Evolutionary conservation across 1,284 basidiomycete genomes (phyloP), one percentile per base, ranked within the genome.

Genomic region (Trichosporon sp.): DNA sequence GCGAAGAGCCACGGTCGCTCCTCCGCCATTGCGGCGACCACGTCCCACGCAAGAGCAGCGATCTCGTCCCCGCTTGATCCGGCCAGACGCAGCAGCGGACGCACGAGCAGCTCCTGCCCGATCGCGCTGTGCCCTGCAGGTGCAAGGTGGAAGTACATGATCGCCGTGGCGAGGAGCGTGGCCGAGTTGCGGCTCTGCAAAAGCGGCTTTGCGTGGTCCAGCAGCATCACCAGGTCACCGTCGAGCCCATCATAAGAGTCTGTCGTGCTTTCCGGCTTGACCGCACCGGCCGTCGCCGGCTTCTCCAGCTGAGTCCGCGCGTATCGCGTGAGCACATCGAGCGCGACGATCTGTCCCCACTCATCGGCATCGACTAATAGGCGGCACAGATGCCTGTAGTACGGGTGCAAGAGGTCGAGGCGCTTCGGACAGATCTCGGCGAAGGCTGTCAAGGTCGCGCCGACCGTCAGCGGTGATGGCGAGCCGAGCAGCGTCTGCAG

Each of bases 311-410:
- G 94, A 0, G 85, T 85, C 58, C 93, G 83, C 0, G 88, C 89
- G 76, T 99, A 99, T 65, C 89, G 84, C 56, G 88, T 81, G 33
- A 63, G 37, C 27, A 97, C 84, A 37, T 89, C 86, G 61, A 96
- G 82, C 8, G 94, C 81, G 49, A 89, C 86, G 4, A 90, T 85
- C 78, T 98, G 96, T 0, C 92, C 92, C 95, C 95, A 99, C 76
- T 96, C 94, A 73, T 99, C 95, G 16, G 90, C 89, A 72, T 99
- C 95, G 32, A 91, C 85, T 1, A 99, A 82, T 14, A 91, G 84
- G 54, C 86, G 85, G 74, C 93, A 97, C 56, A 95, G 83, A 52
- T 90, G 87, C 29, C 95, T 85, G 73, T 91, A 99, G 73, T 95
- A 90, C 25, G 85, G 85, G 75, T 99, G 96, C 0, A 99, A 80